Evolutionary conservation across 2,329 filamentous ascomycete genomes (phyloP), one percentile per base, ranked within the genome.

Genomic region (Aspergillus sp.): DNA sequence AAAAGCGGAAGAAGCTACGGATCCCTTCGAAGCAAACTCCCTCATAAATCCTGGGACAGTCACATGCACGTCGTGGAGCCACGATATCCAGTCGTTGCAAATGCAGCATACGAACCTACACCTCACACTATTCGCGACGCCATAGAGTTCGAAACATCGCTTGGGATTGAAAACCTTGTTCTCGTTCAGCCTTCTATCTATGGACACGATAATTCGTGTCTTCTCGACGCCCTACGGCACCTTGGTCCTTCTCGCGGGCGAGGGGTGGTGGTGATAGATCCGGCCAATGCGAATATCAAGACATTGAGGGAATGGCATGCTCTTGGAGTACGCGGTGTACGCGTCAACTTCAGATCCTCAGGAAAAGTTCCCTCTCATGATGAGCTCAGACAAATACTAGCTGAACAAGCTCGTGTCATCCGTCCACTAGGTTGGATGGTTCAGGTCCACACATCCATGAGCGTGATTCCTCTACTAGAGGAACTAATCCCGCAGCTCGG

Each of bases 61-160:
- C 86, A 89, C 71, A 88, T 89, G 84, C 87, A 89, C 70, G 81
- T 89, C 38, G 79, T 87, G 53, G 84, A 87, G 56, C 84, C 84
- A 0, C 68, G 75, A 22, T 88, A 84, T 68, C 81, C 84, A 1
- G 71, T 87, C 8, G 74, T 78, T 28, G 63, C 77, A 7, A 69
- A 75, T 31, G 85, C 86, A 38, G 74, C 77, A 63, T 89, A 89
- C 73, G 74, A 72, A 19, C 85, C 86, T 3, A 70, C 72, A 3
- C 66, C 79, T 13, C 82, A 86, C 67, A 83, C 79, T 2, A 73
- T 88, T 7, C 68, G 77, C 7, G 79, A 87, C 34, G 85, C 85
- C 22, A 73, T 82, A 34, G 62, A 70, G 2, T 88, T 87, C 66
- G 82, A 87, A 62, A 69, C 75, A 0, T 73, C 77, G 1, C 72